Percentiles rank a stretch among this genome's conserved stretches.
Conservation (phyloP, 2,329 filamentous ascomycete species). For the Alternaria rosae region DNA sequence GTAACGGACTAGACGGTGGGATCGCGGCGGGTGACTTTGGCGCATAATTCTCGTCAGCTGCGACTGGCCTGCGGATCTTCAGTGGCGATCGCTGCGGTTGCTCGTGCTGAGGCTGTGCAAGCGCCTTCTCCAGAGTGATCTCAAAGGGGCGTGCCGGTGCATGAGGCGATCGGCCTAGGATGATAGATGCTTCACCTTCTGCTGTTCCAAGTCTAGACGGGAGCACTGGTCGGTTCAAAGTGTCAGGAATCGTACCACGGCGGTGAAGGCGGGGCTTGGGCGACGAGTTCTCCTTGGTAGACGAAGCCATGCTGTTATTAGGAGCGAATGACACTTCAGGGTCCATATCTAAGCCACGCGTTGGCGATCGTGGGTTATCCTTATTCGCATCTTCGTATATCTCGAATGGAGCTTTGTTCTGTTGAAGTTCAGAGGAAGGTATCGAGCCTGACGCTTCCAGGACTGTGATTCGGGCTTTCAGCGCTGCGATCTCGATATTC, state of each 20-base stretch:
- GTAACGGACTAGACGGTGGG: conserved; percentile 41
- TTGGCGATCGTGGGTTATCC: conserved; percentile 18
- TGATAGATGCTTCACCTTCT: conserved; percentile 27
- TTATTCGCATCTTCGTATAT: conserved; percentile 44
- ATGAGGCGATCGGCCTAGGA: conserved; percentile 31
- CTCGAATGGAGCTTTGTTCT: conserved; percentile 33
- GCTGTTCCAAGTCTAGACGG: conserved; percentile 26
- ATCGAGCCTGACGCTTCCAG: conserved; percentile 35
- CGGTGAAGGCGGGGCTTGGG: conserved; percentile 34
- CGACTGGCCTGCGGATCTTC: conserved; percentile 23
- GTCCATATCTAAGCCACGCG: conserved; percentile 15
- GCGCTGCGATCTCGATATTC: conserved; percentile 43
- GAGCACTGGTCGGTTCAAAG: conserved; percentile 16
- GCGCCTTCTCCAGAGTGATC: conserved; percentile 16
- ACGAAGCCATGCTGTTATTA: conserved; percentile 24
- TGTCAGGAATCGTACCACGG: conserved; percentile 34
- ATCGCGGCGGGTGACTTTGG: conserved; percentile 25
- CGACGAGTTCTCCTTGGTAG: conserved; percentile 42
- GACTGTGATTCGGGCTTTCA: conserved; percentile 43
- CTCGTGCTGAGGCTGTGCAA: conserved; percentile 14
- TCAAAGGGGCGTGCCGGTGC: conserved; percentile 10
- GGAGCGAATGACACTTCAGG: conserved; percentile 24
- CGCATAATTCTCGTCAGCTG: conserved; percentile 32
- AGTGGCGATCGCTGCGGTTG: conserved; percentile 29
- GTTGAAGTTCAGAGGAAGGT: conserved; percentile 23